Evolutionary conservation across 2,329 filamentous ascomycete genomes (phyloP).

Genomic region (Drechmeria coniospora): DNA sequence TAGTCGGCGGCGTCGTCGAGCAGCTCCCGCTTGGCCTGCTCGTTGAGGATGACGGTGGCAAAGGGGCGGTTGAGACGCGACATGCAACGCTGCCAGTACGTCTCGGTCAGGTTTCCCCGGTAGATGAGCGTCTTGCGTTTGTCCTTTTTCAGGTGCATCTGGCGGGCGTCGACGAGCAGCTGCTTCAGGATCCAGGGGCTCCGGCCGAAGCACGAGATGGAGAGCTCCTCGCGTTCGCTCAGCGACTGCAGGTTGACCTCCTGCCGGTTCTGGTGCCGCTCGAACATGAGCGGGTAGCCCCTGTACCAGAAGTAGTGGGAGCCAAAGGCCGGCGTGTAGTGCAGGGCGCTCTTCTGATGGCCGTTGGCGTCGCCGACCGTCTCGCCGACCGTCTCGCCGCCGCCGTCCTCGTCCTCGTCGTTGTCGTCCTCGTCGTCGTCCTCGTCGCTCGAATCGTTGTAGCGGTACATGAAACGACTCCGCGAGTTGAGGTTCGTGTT

Average conservation of each 20-base stretch:
- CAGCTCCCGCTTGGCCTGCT: conserved; percentile 42
- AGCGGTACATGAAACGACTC: conserved; percentile 30
- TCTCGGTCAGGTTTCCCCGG: conserved; percentile 35
- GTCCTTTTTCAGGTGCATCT: conserved; percentile 39
- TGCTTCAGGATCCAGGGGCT: conserved; percentile 45
- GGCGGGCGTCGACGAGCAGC: conserved; percentile 42
- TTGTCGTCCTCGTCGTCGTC: conserved; percentile 25
- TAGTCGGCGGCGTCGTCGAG: conserved; percentile 48
- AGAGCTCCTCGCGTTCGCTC: conserved; percentile 43
- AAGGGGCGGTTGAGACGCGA: conserved; percentile 44
- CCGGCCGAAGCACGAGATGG: conserved; percentile 45
- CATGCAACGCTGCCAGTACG: conserved; percentile 46
- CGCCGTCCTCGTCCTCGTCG: conserved; percentile 13
- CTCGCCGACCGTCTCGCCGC: conserved; percentile 1
- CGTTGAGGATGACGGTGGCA: conserved; percentile 49
- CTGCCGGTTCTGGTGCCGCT: conserved; percentile 32
- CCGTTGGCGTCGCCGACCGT: conserved; percentile 16
- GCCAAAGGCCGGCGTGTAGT: conserved; percentile 53
- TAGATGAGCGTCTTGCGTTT: conserved; percentile 50
- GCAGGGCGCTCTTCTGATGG: conserved; percentile 30
- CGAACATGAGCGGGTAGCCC: conserved; percentile 40
- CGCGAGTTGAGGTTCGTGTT: conserved; percentile 45
- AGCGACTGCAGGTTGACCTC: conserved; percentile 21
- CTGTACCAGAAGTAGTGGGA: conserved; percentile 55
- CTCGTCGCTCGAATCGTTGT: conserved; percentile 28